Evolutionary conservation across 73 alveolate species (phyloP).

Genomic region (Halteria grandinella): DNA sequence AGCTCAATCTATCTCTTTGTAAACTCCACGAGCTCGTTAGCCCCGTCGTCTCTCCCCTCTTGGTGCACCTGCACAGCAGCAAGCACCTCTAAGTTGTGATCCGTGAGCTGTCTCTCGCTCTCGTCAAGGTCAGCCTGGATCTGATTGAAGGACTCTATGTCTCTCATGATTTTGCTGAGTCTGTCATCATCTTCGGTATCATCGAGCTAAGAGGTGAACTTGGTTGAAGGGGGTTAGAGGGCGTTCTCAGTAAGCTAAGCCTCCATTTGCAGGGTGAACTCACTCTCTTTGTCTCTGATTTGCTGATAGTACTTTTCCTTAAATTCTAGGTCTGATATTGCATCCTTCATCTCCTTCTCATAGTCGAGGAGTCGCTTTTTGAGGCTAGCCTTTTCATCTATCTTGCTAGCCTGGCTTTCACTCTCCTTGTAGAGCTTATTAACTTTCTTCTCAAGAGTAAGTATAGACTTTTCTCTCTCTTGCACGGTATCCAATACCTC

Average conservation of each 20-base stretch:
- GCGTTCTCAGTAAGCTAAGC: background rate
- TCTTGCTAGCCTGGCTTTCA: background rate
- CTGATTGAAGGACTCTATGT: background rate
- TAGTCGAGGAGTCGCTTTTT: background rate
- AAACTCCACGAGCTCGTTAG: conserved; percentile 14
- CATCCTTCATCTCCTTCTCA: conserved; percentile 5
- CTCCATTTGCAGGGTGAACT: background rate
- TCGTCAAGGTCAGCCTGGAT: conserved; percentile 4
- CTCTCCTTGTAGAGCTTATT: conserved; percentile 10
- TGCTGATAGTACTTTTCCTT: background rate
- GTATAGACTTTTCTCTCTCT: conserved; percentile 19
- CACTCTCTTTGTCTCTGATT: conserved; percentile 3
- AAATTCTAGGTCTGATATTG: conserved; percentile 1
- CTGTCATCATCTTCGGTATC: conserved; percentile 1
- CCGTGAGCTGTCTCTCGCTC: background rate
- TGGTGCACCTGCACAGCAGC: conserved; percentile 1
- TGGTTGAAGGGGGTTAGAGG: too few species aligned
- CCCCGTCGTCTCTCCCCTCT: conserved; percentile 20
- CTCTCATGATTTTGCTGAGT: background rate
- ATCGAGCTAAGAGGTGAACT: background rate
- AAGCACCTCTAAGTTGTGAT: background rate
- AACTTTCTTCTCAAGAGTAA: background rate
- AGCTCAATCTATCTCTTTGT: conserved; percentile 16
- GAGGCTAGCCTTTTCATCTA: background rate
- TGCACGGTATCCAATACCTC: conserved; percentile 4